phyloP scores from a whole-genome alignment of 305 asterid species.

The Fraxinus platypoda region DNA sequence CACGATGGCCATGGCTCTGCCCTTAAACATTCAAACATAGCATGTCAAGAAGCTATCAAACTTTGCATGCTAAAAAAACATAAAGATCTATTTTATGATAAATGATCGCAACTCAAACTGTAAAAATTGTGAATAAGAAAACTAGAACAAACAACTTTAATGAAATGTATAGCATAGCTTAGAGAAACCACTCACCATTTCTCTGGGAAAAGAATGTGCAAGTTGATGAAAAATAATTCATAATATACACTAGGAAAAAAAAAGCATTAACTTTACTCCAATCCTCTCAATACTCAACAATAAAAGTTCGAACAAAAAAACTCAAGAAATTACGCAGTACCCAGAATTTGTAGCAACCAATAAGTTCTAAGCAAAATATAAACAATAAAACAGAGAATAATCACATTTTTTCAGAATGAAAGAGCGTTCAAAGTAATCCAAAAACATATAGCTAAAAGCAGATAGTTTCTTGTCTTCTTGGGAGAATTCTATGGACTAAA shows the following conservation, averaged over 20 bases:
- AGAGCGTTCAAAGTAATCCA: background rate
- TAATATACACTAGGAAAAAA: background rate
- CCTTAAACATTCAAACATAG: slow-evolving; percentile 29
- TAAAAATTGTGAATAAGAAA: background rate
- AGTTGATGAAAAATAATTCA: too few relatives aligned
- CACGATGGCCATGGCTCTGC: slow-evolving; percentile 11
- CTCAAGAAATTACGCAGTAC: background rate
- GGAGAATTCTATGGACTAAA: background rate
- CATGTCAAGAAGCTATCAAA: slow-evolving; percentile 15
- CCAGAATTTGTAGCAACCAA: background rate
- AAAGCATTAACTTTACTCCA: background rate
- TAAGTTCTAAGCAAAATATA: background rate
- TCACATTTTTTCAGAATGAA: background rate
- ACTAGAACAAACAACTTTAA: background rate
- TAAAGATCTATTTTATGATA: background rate
- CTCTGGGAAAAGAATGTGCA: too few relatives aligned
- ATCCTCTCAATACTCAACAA: background rate
- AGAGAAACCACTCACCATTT: too few relatives aligned
- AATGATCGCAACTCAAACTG: background rate
- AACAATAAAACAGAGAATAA: background rate
- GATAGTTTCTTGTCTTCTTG: slow-evolving; percentile 12
- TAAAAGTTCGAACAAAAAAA: background rate
- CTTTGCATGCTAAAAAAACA: background rate
- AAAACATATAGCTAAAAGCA: background rate
- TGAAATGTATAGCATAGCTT: background rate